phyloP scores from a whole-genome alignment of 2,329 filamentous ascomycete species.

The Graphilbum ipis-grandicollis region DNA sequence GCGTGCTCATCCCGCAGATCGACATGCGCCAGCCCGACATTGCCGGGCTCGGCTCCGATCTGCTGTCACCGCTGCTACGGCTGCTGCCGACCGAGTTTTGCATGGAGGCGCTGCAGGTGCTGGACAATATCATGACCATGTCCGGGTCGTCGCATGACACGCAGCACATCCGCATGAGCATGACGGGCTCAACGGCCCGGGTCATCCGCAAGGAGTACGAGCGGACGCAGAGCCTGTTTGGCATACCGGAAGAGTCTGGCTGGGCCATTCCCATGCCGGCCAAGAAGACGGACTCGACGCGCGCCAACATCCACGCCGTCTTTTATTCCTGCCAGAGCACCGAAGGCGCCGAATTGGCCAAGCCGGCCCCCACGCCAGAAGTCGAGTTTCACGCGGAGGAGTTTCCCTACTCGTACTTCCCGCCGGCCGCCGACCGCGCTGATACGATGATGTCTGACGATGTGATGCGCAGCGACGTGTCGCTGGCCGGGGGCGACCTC shows the following conservation, averaged over 20 bases:
- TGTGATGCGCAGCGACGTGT: conserved; percentile 30
- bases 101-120: conserved; percentile 75
- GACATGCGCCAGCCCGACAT: conserved; percentile 89
- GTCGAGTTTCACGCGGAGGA: conserved; percentile 90
- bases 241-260: conserved; percentile 85
- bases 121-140: conserved; percentile 92
- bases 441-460: conserved; percentile 92
- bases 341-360: conserved; percentile 12
- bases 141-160: conserved; percentile 84
- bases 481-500: conserved; percentile 43
- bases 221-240: conserved; percentile 83
- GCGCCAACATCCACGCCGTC: conserved; percentile 84
- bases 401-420: conserved; percentile 66
- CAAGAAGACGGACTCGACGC: conserved; percentile 69
- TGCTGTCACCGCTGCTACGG: conserved; percentile 82
- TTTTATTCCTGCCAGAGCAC: conserved; percentile 79
- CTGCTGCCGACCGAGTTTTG: conserved; percentile 87
- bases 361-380: conserved; percentile 58
- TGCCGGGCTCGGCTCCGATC: conserved; percentile 76
- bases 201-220: conserved; percentile 88
- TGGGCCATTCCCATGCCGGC: conserved; percentile 94
- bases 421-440: conserved; percentile 46
- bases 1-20: conserved; percentile 69
- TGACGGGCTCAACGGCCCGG: conserved; percentile 72
- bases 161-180: conserved; percentile 93